phyloP scores from a whole-genome alignment of 2,329 filamentous ascomycete genomes.

The Lachnellula subtilissima region DNA sequence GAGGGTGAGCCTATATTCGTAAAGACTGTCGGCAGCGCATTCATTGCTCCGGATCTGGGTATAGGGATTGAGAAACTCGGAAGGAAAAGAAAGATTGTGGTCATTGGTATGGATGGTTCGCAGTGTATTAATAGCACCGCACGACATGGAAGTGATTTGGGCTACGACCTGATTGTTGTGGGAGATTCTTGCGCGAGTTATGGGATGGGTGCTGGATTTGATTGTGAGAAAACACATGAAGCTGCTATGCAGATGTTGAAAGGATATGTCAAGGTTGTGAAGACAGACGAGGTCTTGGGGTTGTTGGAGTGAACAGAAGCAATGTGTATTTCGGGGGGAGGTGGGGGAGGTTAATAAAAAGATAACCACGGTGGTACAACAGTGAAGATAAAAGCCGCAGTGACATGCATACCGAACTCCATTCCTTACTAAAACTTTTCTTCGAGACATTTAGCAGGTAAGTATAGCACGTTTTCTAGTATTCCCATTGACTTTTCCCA shows the following conservation, averaged over 20 bases:
- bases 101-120: slow-evolving; percentile 22
- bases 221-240: slow-evolving; percentile 16
- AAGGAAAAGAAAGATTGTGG: slow-evolving; percentile 14
- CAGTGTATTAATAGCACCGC: slow-evolving; percentile 22
- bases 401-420: no score
- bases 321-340: no score
- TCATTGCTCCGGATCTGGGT: slow-evolving; percentile 9
- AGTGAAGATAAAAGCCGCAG: no score
- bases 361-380: no score
- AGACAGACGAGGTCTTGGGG: background rate
- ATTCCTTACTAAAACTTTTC: no score
- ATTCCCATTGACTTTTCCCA: no score
- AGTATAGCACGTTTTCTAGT: no score
- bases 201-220: slow-evolving; percentile 7
- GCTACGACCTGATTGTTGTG: slow-evolving; percentile 20
- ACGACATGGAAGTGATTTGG: slow-evolving; percentile 20
- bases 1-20: slow-evolving; percentile 13
- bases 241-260: slow-evolving; percentile 18
- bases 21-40: slow-evolving; percentile 20
- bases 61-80: background rate
- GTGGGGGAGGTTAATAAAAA: no score
- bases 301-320: background rate
- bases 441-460: no score
- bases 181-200: slow-evolving; percentile 22
- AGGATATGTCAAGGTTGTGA: slow-evolving; percentile 6